Base-by-base conservation (phyloP, 257 asterid species). In the Nicotiana otophora region DNA sequence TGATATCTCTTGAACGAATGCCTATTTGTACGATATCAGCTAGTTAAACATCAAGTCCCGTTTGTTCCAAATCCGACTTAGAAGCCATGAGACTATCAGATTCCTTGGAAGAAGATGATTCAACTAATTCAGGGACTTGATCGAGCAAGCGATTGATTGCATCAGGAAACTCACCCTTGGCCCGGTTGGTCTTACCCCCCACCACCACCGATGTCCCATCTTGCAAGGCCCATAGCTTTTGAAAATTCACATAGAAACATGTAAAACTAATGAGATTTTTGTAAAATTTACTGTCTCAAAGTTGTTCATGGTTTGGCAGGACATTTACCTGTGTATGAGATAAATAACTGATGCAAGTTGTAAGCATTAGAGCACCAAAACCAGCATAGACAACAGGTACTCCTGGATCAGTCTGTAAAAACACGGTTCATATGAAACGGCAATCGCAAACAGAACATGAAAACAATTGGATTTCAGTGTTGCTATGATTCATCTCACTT, bases 371-470 rank as follows among this genome's bases (percentile, higher is more conserved):
- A 84, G 93, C 91, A 77, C 98, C 99, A 85, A 96, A 96, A 75
- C 99, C 99, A 81, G 98, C 95, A 76, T 96, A 94, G 64, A 94
- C 98, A 69, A 93, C 70, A 17, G 99, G 97, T 83, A 96, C 98
- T 48, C 98, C 98, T 3, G 98, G 99, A 81, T 96, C 99, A 58
- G 78, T 81, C 83, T 81, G 78, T 60, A 23, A 72, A 66, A 64
- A 10, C 48, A 64, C 30, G 51, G 75, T 62, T 80, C 36, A 23
- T n/a, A 33, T 31, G 17, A 64, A 30, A 81, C 33, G 48, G 30
- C 42, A 11, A 17, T 64, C 1, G 14, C 69, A 70, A 14, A 61
- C 67, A 77, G 85, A 55, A 84, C 20, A 28, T 34, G 66, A 65
- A 26, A 34, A 39, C 33, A 53, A 19, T 55, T 78, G 58, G 4